A percentile compares a stretch with the other conserved stretches of the same genome.
Conservation (phyloP, 2,329 filamentous ascomycete species). For the Macrophomina pseudophaseolina region DNA sequence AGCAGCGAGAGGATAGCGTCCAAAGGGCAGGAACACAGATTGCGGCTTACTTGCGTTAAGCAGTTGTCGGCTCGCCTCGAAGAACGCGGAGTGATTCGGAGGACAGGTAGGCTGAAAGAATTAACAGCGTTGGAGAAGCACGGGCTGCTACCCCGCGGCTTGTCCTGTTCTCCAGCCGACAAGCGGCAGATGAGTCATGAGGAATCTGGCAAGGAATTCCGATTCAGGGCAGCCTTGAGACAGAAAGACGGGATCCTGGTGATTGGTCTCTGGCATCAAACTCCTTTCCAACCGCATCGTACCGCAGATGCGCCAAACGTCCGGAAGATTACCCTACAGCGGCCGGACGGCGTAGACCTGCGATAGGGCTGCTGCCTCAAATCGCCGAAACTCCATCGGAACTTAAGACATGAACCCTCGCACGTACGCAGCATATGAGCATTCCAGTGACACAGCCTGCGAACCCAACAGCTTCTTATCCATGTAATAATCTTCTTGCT, state of each 20-base stretch:
- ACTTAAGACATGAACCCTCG: not conserved
- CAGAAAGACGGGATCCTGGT: not conserved
- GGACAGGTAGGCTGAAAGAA: not conserved
- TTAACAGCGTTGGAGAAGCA: not conserved
- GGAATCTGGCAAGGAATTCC: slow-evolving; percentile 1
- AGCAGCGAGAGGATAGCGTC: not conserved
- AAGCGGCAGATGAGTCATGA: slow-evolving; percentile 8
- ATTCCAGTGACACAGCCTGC: too few relatives aligned
- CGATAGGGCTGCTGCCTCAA: slow-evolving; percentile 5
- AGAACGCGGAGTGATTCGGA: not conserved
- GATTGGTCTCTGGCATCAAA: slow-evolving; percentile 5
- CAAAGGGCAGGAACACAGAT: not conserved
- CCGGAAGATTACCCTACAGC: not conserved
- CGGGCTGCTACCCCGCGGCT: slow-evolving; percentile 5
- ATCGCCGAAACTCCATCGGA: slow-evolving; percentile 3
- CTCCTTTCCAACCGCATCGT: not conserved
- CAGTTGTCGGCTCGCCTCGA: not conserved
- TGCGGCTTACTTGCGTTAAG: not conserved
- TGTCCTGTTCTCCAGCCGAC: slow-evolving; percentile 6
- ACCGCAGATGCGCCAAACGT: not conserved
- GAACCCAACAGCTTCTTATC: too few relatives aligned
- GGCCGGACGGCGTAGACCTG: not conserved
- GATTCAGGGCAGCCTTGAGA: not conserved
- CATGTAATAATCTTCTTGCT: too few relatives aligned
- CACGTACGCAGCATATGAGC: not conserved